These are phyloP conservation scores for Pyrenochaeta sp. DNA, from an alignment of 2,329 filamentous ascomycete genomes.

Conservation along the genomic window DNA sequence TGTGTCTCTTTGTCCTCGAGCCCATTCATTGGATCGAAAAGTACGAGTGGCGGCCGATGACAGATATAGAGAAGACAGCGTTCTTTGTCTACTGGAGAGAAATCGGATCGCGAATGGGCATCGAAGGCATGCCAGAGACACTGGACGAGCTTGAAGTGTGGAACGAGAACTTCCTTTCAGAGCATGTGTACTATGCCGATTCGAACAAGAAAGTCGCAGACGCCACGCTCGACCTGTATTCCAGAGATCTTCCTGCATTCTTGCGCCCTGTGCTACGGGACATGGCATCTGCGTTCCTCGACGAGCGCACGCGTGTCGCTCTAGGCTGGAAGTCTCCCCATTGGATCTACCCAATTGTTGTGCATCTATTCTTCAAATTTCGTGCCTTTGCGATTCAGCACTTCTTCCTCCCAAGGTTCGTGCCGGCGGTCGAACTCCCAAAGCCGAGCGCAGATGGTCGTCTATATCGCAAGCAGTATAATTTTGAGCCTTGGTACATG, in stretches of 20 bases:
- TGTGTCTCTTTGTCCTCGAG: slow-evolving; percentile 1
- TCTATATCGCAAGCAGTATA: neutral
- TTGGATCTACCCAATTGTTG: neutral
- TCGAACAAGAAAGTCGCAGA: neutral
- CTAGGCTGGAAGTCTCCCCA: neutral
- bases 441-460: neutral
- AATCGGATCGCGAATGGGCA: slow-evolving; percentile 1
- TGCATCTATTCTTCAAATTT: neutral
- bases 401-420: slow-evolving; percentile 1
- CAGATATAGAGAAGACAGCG: neutral
- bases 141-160: neutral
- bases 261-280: neutral
- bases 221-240: neutral
- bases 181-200: neutral
- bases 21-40: neutral
- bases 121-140: neutral
- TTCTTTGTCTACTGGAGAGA: slow-evolving; percentile 1
- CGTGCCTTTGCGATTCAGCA: neutral
- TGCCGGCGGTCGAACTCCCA: neutral
- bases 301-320: neutral
- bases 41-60: neutral
- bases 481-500: slow-evolving; percentile 2
- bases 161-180: neutral
- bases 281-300: neutral
- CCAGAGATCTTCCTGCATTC: neutral